Percentiles rank a stretch among this genome's conserved stretches.
Evolutionary conservation across 1,139 yeast genomes (phyloP).

Genomic region (Blastobotrys buckinghamii): DNA sequence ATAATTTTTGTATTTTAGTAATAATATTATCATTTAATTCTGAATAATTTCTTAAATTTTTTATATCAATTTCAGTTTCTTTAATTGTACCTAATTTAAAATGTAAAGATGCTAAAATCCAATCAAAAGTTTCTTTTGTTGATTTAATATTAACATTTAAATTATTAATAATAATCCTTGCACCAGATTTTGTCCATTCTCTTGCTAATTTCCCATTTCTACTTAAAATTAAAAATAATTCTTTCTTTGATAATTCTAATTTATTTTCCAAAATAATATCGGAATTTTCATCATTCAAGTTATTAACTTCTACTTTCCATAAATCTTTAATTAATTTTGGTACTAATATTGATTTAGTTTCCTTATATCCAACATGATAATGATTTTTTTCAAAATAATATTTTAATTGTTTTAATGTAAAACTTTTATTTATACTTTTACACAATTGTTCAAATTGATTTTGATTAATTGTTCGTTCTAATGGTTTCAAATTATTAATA

Average conservation of each 20-base stretch:
- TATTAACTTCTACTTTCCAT: slow-evolving; percentile 39
- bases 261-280: slow-evolving; percentile 39
- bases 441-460: slow-evolving; percentile 31
- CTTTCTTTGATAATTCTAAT: slow-evolving; percentile 39
- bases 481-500: slow-evolving; percentile 34
- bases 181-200: slow-evolving; percentile 51
- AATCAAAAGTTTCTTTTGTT: slow-evolving; percentile 30
- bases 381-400: slow-evolving; percentile 15
- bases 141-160: slow-evolving; percentile 36
- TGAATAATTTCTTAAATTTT: background rate
- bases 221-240: slow-evolving; percentile 46
- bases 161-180: slow-evolving; percentile 42
- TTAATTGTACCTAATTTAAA: slow-evolving; percentile 22
- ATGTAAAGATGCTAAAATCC: slow-evolving; percentile 33
- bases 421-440: slow-evolving; percentile 30
- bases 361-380: background rate
- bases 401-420: slow-evolving; percentile 32
- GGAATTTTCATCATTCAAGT: slow-evolving; percentile 33
- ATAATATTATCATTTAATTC: slow-evolving; percentile 14
- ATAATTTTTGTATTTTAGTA: slow-evolving; percentile 27
- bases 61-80: slow-evolving; percentile 5
- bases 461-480: slow-evolving; percentile 24
- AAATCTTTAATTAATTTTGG: slow-evolving; percentile 33
- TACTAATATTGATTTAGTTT: slow-evolving; percentile 7
- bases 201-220: slow-evolving; percentile 44